Conservation (phyloP, 805 yeast species). For the Metschnikowia cerradonensis region DNA sequence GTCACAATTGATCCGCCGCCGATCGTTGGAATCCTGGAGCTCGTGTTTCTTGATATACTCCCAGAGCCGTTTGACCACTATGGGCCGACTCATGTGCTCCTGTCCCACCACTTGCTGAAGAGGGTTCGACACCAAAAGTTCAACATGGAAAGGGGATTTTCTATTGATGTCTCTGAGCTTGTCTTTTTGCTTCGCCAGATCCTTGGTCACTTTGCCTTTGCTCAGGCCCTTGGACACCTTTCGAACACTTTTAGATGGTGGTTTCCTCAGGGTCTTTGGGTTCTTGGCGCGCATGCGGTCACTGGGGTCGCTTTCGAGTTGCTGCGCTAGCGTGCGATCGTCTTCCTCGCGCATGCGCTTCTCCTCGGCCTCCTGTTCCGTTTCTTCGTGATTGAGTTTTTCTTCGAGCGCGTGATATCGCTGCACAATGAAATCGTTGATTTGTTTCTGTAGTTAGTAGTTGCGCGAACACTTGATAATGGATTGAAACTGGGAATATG, state of each 20-base stretch:
- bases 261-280: neutral
- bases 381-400: constrained; percentile 20
- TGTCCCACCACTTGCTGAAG: constrained; percentile 46
- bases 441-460: constrained; percentile 42
- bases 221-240: no score
- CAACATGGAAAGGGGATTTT: constrained; percentile 40
- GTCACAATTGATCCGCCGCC: constrained; percentile 62
- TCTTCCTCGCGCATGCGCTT: constrained; percentile 25
- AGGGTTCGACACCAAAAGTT: constrained; percentile 46
- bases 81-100: constrained; percentile 54
- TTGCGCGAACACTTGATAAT: no score
- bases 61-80: constrained; percentile 70
- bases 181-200: neutral
- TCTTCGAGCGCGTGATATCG: constrained; percentile 50
- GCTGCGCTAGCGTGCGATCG: constrained; percentile 51
- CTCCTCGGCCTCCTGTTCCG: neutral
- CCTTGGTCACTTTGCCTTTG: no score
- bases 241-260: neutral
- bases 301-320: constrained; percentile 32
- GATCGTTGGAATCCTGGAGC: constrained; percentile 65
- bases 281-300: no score
- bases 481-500: no score
- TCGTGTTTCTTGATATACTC: constrained; percentile 57
- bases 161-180: neutral
- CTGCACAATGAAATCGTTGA: constrained; percentile 57